These are phyloP conservation scores for Endothia cerciana DNA, from an alignment of 2,329 filamentous ascomycete genomes.

Conservation along the genomic window DNA sequence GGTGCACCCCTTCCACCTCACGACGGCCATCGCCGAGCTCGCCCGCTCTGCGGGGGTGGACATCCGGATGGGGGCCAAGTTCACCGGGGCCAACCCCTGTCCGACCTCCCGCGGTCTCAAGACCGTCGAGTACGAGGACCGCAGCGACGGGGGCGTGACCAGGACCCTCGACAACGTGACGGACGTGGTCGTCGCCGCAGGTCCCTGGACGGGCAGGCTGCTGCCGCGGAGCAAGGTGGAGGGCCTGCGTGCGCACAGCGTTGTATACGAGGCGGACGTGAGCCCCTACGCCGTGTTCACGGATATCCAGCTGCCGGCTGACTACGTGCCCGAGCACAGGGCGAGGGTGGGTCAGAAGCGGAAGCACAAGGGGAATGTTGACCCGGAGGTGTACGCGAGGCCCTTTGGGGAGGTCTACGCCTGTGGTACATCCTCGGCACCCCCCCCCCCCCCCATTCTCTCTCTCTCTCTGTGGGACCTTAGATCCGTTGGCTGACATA, in stretches of 20 bases:
- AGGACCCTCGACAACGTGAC: constrained; percentile 50
- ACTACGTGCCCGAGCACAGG: constrained; percentile 61
- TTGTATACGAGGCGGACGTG: constrained; percentile 67
- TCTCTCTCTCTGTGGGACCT: constrained; percentile 13
- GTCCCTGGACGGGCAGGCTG: constrained; percentile 60
- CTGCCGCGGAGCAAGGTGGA: constrained; percentile 62
- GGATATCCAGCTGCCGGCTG: constrained; percentile 73
- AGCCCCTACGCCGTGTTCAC: constrained; percentile 84
- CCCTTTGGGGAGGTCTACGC: constrained; percentile 90
- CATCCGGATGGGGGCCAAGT: constrained; percentile 67
- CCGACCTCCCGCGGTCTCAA: constrained; percentile 47
- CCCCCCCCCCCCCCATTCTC: not conserved
- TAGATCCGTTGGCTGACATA: not conserved
- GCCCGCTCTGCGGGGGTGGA: constrained; percentile 71
- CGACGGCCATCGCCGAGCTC: constrained; percentile 77
- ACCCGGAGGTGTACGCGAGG: constrained; percentile 92
- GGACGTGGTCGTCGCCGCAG: constrained; percentile 51
- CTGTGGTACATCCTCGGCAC: constrained; percentile 62
- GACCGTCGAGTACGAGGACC: constrained; percentile 63
- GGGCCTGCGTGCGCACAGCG: constrained; percentile 65
- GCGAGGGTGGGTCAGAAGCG: constrained; percentile 52
- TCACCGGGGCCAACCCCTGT: constrained; percentile 63
- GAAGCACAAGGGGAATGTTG: constrained; percentile 65
- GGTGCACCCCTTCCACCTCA: constrained; percentile 92
- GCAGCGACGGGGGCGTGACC: constrained; percentile 41